Conservation (phyloP, 176 grass and related monocot species). For the Oropetium thomaeum region DNA sequence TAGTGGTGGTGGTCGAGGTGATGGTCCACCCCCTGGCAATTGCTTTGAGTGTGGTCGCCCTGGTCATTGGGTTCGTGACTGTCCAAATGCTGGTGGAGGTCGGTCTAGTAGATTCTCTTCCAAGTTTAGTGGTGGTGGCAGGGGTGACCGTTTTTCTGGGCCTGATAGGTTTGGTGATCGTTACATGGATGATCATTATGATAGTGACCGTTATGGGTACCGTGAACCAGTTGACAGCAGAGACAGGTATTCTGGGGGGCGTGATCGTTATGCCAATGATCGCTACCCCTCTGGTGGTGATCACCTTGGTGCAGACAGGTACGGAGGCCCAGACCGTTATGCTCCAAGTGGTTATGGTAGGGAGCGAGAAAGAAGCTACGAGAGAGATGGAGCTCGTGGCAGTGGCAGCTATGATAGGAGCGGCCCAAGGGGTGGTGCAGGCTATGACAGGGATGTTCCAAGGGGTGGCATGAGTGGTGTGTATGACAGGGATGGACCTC, state of each 20-base stretch:
- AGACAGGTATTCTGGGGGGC: constrained; percentile 48
- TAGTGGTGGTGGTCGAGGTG: constrained; percentile 42
- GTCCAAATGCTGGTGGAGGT: constrained; percentile 48
- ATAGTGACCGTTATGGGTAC: constrained; percentile 54
- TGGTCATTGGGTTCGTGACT: constrained; percentile 74
- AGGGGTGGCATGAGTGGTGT: constrained; percentile 29
- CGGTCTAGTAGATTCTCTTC: constrained; percentile 47
- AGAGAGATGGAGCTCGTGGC: constrained; percentile 42
- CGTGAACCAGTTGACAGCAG: constrained; percentile 59
- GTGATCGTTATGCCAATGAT: constrained; percentile 55
- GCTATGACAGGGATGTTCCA: constrained; percentile 46
- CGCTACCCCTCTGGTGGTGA: constrained; percentile 46
- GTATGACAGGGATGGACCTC: constrained; percentile 62
- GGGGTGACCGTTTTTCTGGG: constrained; percentile 60
- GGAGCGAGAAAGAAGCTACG: constrained; percentile 62
- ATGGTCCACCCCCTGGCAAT: constrained; percentile 64
- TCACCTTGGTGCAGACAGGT: constrained; percentile 49
- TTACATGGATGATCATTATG: constrained; percentile 62
- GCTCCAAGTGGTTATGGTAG: constrained; percentile 41
- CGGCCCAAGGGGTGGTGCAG: constrained; percentile 38
- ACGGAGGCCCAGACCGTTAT: constrained; percentile 51
- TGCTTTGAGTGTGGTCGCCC: constrained; percentile 72
- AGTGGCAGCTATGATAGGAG: constrained; percentile 44
- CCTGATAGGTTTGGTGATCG: constrained; percentile 56
- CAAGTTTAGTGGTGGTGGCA: constrained; percentile 50